Evolutionary conservation across 768 basidiomycete species (phyloP), one percentile per base, ranked within the genome.

Genomic region (Cystobasidium tubakii): DNA sequence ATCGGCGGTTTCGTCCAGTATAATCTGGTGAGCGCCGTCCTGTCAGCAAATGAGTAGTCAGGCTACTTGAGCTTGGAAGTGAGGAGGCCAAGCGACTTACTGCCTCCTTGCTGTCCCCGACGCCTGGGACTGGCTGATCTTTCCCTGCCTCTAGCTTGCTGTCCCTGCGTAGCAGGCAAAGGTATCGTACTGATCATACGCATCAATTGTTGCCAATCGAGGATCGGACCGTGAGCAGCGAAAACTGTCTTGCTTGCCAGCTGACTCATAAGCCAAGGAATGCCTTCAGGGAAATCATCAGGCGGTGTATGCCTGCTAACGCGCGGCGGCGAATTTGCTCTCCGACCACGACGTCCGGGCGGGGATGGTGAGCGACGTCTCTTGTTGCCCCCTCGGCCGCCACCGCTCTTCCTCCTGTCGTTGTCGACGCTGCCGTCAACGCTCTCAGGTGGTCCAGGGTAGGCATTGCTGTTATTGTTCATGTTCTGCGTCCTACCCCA

Each of bases 261-360:
- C 29, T 42, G 44, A 29, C 33, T 39, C 69, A 71, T 57, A 12
- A 71, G 69, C 69, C 69, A 71, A 3, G 69, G 69, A 21, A 71
- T 62, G n/a, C 50, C 69, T 36, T 71, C 69, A 4, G 69, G 69
- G 43, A 71, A 71, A 46, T 71, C 55, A 44, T 60, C 54, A 6
- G 69, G 50, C n/a, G 69, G 69, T n/a, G 69, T 71, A 27, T 55
- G 54, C 19, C 69, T 55, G 54, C 69, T 60, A 31, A 71, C 69
- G 7, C 69, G 50, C 9, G 69, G 54, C 54, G 69, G 69, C 1
- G 69, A 71, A 29, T 29, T 34, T 10, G 54, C 29, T 12, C 69
- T 27, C 7, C 36, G 25, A 15, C 54, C 55, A 4, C 34, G 31
- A 15, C 54, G 25, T 6, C 25, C 69, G 9, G 42, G 54, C 10